Conservation (phyloP, 2,329 filamentous ascomycete genomes). For the Neopestalotiopsis sp. region DNA sequence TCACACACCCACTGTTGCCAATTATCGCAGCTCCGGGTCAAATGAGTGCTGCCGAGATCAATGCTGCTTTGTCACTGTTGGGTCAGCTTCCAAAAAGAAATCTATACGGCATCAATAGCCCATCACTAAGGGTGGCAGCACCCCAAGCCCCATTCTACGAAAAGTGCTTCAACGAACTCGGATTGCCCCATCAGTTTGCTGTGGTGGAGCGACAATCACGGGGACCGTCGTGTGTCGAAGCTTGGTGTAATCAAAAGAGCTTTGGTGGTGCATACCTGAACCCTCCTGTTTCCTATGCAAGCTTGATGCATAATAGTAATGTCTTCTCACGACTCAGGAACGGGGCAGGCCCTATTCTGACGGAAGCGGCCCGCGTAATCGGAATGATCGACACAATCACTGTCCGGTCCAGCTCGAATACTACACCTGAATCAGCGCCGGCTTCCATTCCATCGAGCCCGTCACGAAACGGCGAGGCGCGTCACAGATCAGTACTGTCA, state of each 20-base stretch:
- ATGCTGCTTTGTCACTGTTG: slow-evolving; percentile 76
- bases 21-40: slow-evolving; percentile 87
- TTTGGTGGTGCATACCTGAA: slow-evolving; percentile 86
- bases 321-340: slow-evolving; percentile 57
- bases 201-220: slow-evolving; percentile 74
- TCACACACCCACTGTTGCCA: slow-evolving; percentile 83
- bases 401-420: slow-evolving; percentile 56
- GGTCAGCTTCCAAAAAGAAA: slow-evolving; percentile 80
- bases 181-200: slow-evolving; percentile 82
- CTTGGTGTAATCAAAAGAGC: slow-evolving; percentile 72
- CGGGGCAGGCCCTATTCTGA: slow-evolving; percentile 62
- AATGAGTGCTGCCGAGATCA: slow-evolving; percentile 85
- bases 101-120: slow-evolving; percentile 80
- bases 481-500: slow-evolving; percentile 16
- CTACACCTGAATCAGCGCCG: slow-evolving; percentile 48
- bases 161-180: slow-evolving; percentile 81
- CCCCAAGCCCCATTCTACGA: slow-evolving; percentile 86
- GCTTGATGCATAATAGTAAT: slow-evolving; percentile 61
- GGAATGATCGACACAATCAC: slow-evolving; percentile 84
- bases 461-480: slow-evolving; percentile 38
- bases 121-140: slow-evolving; percentile 64
- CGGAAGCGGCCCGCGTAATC: slow-evolving; percentile 78
- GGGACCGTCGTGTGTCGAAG: slow-evolving; percentile 69
- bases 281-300: slow-evolving; percentile 67
- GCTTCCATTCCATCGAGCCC: slow-evolving; percentile 55